Evolutionary conservation across 2,329 filamentous ascomycete genomes (phyloP).

Genomic region (Colletotrichum filicis): DNA sequence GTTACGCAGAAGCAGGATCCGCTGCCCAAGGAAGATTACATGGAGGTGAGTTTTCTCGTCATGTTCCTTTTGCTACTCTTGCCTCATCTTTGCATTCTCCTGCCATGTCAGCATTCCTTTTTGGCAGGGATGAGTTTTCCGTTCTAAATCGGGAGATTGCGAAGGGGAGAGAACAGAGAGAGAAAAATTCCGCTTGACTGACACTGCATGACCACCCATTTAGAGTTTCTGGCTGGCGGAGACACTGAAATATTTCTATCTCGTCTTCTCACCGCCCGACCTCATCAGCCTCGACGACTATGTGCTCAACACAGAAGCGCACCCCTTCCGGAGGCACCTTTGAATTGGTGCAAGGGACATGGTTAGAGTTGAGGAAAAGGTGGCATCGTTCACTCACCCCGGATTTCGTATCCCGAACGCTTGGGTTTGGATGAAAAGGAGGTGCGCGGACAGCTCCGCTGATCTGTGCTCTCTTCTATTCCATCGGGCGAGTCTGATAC

Average conservation of each 20-base stretch:
- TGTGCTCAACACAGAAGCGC: constrained; percentile 68
- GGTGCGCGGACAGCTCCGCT: not conserved
- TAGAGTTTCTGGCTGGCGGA: constrained; percentile 80
- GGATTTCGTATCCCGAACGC: not conserved
- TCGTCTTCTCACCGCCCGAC: constrained; percentile 74
- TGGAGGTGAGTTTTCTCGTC: constrained; percentile 41
- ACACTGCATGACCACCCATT: not conserved
- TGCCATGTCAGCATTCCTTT: not conserved
- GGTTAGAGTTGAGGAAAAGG: too few species aligned
- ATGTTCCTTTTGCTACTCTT: not conserved
- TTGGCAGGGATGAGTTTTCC: not conserved
- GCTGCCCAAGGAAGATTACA: constrained; percentile 52
- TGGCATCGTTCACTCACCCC: not conserved
- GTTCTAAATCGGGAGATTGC: constrained; percentile 24
- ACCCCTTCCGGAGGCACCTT: constrained; percentile 48
- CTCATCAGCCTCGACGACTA: constrained; percentile 75
- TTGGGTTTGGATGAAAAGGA: not conserved
- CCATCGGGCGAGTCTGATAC: not conserved
- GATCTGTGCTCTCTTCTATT: not conserved
- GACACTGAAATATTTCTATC: constrained; percentile 80
- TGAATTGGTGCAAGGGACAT: not conserved
- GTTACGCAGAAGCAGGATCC: constrained; percentile 61
- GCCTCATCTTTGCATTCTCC: not conserved
- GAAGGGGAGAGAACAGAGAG: not conserved
- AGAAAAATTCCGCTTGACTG: not conserved